Percentiles rank a stretch among this genome's conserved stretches.
These are phyloP conservation scores for Kurtzmaniella cleridarum DNA, from an alignment of 805 yeast species.

Conservation along the genomic window DNA sequence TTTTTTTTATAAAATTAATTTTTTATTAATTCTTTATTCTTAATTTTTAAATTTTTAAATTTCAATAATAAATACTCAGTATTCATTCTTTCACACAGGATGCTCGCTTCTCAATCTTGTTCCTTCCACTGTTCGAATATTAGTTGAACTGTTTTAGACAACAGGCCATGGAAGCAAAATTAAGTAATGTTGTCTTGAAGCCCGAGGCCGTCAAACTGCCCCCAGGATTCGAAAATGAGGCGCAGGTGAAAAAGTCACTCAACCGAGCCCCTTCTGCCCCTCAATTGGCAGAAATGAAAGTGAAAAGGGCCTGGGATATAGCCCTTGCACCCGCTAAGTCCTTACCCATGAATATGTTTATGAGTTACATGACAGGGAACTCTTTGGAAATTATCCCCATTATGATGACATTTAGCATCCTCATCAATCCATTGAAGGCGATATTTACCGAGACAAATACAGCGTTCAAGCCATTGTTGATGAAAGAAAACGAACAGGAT, in stretches of 20 bases:
- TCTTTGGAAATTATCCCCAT: constrained; percentile 86
- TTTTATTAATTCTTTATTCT: too few species aligned
- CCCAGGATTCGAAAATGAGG: constrained; percentile 6
- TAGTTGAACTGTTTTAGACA: not conserved
- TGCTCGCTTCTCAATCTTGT: too few species aligned
- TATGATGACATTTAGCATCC: constrained; percentile 80
- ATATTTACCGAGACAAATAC: constrained; percentile 49
- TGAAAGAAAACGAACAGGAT: constrained; percentile 28
- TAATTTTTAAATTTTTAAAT: too few species aligned
- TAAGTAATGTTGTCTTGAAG: not conserved
- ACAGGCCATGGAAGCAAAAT: not conserved
- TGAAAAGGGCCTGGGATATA: constrained; percentile 78
- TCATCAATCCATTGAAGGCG: constrained; percentile 72
- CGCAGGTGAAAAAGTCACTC: constrained; percentile 6
- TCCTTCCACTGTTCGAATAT: too few species aligned
- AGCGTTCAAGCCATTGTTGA: constrained; percentile 47
- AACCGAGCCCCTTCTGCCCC: constrained; percentile 8
- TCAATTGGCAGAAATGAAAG: constrained; percentile 34
- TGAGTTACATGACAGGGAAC: constrained; percentile 92
- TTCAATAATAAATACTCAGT: too few species aligned
- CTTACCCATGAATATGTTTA: constrained; percentile 83
- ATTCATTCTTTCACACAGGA: too few species aligned
- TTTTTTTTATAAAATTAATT: too few species aligned
- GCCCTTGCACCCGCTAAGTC: constrained; percentile 76
- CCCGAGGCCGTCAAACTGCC: constrained; percentile 1